These are phyloP conservation scores for Verticillium zaregamsianum DNA, from an alignment of 2,329 filamentous ascomycete species.

Conservation along the genomic window DNA sequence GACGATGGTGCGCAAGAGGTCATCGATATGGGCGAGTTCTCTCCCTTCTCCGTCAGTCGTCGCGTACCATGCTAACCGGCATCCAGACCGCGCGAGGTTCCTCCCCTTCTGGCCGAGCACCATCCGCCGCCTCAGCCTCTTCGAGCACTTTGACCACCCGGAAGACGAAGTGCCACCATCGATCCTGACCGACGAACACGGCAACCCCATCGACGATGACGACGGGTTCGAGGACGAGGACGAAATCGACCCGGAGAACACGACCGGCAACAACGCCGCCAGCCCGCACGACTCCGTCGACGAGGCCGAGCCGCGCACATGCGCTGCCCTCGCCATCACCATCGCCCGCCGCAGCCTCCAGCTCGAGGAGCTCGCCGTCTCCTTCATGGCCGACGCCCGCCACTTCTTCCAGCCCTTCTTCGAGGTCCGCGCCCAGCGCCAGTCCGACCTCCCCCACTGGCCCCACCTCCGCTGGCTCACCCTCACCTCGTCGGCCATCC, in stretches of 20 bases:
- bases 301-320: conserved; percentile 4
- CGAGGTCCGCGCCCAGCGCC: conserved; percentile 9
- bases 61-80: not conserved
- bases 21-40: conserved; percentile 11
- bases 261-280: not conserved
- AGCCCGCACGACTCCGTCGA: not conserved
- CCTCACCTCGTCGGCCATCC: conserved; percentile 18
- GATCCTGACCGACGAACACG: not conserved
- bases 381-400: conserved; percentile 11
- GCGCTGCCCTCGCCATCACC: conserved; percentile 11
- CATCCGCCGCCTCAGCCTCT: conserved; percentile 15
- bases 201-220: not conserved
- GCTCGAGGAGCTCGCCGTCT: conserved; percentile 13
- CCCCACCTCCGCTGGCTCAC: conserved; percentile 16
- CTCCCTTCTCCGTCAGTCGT: not conserved
- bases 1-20: conserved; percentile 12
- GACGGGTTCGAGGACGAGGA: not conserved
- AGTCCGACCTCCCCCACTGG: conserved; percentile 14
- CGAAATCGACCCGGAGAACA: not conserved
- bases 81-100: conserved; percentile 12
- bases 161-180: not conserved
- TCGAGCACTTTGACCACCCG: conserved; percentile 14
- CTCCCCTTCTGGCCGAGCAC: conserved; percentile 16
- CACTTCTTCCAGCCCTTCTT: conserved; percentile 17
- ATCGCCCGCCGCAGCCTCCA: conserved; percentile 10